Base-by-base conservation (phyloP, 495 filamentous ascomycete species). In the Penicillium psychrofluorescens region DNA sequence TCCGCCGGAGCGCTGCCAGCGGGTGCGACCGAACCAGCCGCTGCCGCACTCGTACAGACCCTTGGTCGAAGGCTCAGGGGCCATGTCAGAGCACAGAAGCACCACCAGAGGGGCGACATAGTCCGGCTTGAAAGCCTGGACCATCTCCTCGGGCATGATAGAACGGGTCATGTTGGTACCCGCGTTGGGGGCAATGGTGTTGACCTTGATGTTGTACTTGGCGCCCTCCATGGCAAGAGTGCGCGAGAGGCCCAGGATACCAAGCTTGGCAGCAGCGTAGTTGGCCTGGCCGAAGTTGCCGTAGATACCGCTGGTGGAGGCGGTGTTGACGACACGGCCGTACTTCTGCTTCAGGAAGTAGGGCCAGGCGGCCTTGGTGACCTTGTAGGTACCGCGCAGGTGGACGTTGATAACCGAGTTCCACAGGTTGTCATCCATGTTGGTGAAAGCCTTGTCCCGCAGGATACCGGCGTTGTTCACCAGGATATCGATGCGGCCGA, bases 221-320 rank as follows among this genome's bases (percentile, higher is more conserved):
- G 77, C 79, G 52, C 92, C 92, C 72, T 98, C 92, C 38, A 90
- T 77, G 34, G 92, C 92, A 32, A 98, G 77, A 44, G 94, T 85
- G 51, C 90, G 86, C 13, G 89, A 94, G 71, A 98, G 86, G 43
- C 92, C 92, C 28, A 98, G 81, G 53, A 98, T 98, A 64, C 85
- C 94, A 47, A 83, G 78, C 80, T 98, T 98, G 13, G 94, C 92
- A 41, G 91, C 85, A 41, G 92, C 81, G 65, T 98, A 98, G 73
- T 98, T 97, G 55, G 92, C 90, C 71, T 98, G 92, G 43, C 92
- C 92, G 55, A 98, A 98, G 76, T 95, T 98, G 51, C 92, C 92
- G 56, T 98, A 98, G 68, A 98, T 96, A 67, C 92, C 92, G 60
- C 85, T 90, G 32, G 92, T 95, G 38, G 86, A 94, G 11, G 92